These are phyloP conservation scores for Clarireedia monteithiana DNA, from an alignment of 2,329 filamentous ascomycete species.

Conservation along the genomic window DNA sequence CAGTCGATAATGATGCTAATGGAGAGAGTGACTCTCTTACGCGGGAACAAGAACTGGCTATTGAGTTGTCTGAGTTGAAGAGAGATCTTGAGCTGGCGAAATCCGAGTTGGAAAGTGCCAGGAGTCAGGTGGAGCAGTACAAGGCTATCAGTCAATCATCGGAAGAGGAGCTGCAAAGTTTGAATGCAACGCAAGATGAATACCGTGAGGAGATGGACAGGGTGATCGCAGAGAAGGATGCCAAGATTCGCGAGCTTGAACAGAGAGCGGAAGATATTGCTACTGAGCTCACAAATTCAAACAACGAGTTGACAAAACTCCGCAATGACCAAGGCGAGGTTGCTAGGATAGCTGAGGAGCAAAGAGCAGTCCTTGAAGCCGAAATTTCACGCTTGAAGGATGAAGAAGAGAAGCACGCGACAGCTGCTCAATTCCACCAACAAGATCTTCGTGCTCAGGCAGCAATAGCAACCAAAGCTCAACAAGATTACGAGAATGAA, in stretches of 20 bases:
- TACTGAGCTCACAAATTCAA: slow-evolving; percentile 71
- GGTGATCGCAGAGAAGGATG: slow-evolving; percentile 68
- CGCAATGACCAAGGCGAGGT: slow-evolving; percentile 75
- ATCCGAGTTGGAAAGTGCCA: slow-evolving; percentile 72
- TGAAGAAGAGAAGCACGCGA: slow-evolving; percentile 70
- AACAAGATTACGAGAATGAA: slow-evolving; percentile 92
- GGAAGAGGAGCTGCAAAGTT: slow-evolving; percentile 77
- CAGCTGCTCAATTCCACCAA: slow-evolving; percentile 76
- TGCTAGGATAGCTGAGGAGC: slow-evolving; percentile 64
- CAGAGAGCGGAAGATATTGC: slow-evolving; percentile 79
- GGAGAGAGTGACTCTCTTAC: slow-evolving; percentile 51
- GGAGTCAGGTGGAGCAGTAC: slow-evolving; percentile 78
- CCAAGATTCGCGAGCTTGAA: slow-evolving; percentile 71
- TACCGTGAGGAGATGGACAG: slow-evolving; percentile 81
- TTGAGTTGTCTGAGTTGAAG: slow-evolving; percentile 80
- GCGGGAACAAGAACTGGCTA: slow-evolving; percentile 69
- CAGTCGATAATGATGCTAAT: slow-evolving; percentile 35
- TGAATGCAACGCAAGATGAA: slow-evolving; percentile 74
- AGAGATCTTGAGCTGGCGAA: slow-evolving; percentile 77
- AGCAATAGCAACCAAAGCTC: slow-evolving; percentile 84
- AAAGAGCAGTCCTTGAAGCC: slow-evolving; percentile 69
- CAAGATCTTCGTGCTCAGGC: slow-evolving; percentile 90
- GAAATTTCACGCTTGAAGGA: slow-evolving; percentile 78
- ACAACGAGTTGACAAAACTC: slow-evolving; percentile 71
- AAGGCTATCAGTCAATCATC: slow-evolving; percentile 78